Base-by-base conservation (phyloP, 768 basidiomycete genomes). In the Ramaria sp. region DNA sequence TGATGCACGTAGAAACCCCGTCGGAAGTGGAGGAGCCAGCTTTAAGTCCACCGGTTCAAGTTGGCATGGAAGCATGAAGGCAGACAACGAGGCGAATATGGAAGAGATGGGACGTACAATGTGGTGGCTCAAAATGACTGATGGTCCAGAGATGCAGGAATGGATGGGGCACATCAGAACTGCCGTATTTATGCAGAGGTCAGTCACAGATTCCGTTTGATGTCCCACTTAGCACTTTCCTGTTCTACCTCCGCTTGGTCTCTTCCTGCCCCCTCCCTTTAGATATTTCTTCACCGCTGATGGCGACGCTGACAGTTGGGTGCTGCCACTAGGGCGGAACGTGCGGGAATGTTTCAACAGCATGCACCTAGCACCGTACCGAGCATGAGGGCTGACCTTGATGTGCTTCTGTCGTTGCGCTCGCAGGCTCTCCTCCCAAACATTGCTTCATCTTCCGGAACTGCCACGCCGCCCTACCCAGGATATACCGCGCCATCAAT, bases 121-220 rank as follows among this genome's bases (percentile, higher is more conserved):
- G 72, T 87, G 87, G 86, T 73, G 83, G 54, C 67, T 91, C 54
- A 84, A 88, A 56, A 83, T 89, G 54, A 61, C 73, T 20, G 80
- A 83, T 65, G 68, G 76, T 7, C 66, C 64, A 1, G 84, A 86
- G 64, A 79, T 84, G 11, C 86, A 88, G 63, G 75, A 75, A 59
- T 91, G 88, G 88, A 89, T 91, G 59, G 73, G 78, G 4, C 74
- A 76, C 22, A 85, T 91, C 63, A 91, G 90, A 68, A 79, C 72
- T 57, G 78, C 80, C 0, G 83, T 91, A 48, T 73, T 91, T 34
- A 76, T 77, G 13, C 87, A 87, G 10, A 39, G 42, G 42, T 43
- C 5, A n/a, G 42, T 19, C 17, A 6, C 20, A 43, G n/a, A 7
- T 9, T 43, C 42, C 34, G 9, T 37, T 37, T 37, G 9, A 13